phyloP scores from a whole-genome alignment of 495 filamentous ascomycete genomes.

The Usnea hakonensis region DNA sequence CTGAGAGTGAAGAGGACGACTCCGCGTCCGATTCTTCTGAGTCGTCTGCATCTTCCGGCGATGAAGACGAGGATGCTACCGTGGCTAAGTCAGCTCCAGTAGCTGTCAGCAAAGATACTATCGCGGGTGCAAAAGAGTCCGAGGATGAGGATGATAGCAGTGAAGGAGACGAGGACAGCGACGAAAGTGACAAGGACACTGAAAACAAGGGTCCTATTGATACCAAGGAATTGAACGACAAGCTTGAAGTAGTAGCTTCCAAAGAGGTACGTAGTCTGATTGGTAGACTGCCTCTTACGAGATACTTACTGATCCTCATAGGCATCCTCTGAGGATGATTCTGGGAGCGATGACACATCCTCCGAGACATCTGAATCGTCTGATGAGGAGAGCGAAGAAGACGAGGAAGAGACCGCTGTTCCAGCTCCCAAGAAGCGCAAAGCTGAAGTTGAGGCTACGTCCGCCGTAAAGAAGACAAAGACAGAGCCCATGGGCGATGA shows the following conservation, averaged over 20 bases:
- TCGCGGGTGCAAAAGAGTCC: constrained; percentile 11
- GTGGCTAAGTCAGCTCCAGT: constrained; percentile 7
- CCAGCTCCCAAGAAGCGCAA: constrained; percentile 78
- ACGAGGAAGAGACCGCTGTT: constrained; percentile 38
- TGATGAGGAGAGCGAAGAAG: constrained; percentile 47
- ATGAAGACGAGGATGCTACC: constrained; percentile 26
- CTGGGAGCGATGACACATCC: constrained; percentile 33
- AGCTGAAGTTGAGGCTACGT: constrained; percentile 58
- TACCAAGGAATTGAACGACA: constrained; percentile 22
- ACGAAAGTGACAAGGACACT: constrained; percentile 15
- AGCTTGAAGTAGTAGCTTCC: constrained; percentile 17
- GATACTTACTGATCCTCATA: background rate
- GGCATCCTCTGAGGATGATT: constrained; percentile 16
- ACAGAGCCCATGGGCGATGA: constrained; percentile 46
- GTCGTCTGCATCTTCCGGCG: constrained; percentile 31
- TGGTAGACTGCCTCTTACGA: constrained; percentile 24
- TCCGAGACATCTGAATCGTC: constrained; percentile 37
- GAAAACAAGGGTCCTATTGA: constrained; percentile 28
- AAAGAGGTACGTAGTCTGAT: constrained; percentile 14
- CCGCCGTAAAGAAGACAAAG: constrained; percentile 79
- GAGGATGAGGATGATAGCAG: constrained; percentile 19
- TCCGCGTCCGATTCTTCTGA: constrained; percentile 27
- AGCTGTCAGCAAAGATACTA: background rate
- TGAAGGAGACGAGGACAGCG: constrained; percentile 26
- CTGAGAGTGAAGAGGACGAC: constrained; percentile 14